Base-by-base conservation (phyloP, 2,329 filamentous ascomycete species). In the Xylariaceae sp. region DNA sequence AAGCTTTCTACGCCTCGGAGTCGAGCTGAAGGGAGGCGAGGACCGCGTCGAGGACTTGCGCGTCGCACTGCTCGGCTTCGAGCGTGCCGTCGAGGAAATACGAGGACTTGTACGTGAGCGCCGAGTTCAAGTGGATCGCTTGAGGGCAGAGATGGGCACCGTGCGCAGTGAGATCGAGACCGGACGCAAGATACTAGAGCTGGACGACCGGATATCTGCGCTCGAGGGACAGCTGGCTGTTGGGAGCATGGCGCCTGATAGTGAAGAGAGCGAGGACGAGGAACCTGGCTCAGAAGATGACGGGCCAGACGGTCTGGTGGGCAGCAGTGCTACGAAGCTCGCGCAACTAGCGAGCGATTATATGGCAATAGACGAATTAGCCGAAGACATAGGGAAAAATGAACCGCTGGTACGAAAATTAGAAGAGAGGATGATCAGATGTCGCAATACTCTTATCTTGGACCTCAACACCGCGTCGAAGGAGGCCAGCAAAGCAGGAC, bases 11-110 rank as follows among this genome's bases (percentile, higher is more conserved):
- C 86, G 85, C 0, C 74, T 99, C 0, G 95, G 94, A 0, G 84
- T 81, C 46, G 88, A 90, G 64, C 74, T 99, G 43, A 83, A 84
- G 51, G 91, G 91, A 2, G 95, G 95, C 6, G 91, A 95, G 66
- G 92, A 96, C 65, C 88, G 86, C 69, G 86, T 96, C 0, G 91
- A 95, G 68, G 90, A 95, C 67, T 87, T 97, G 34, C 81, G 89
- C 43, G 88, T 99, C 0, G 90, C 91, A 0, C 73, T 99, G 53
- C 71, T 97, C 57, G 90, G 90, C 0, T 96, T 99, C 65, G 80
- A 85, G 57, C 81, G 91, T 60, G 90, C 94, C 50, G 82, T 96
- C 0, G 85, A 89, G 60, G 85, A 85, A 48, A 79, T 97, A 47
- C 84, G 84, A 67, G 75, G 73, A 7, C 80, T 78, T 19, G 88